Evolutionary conservation across 176 grass and related monocot species (phyloP), one percentile per base, ranked within the genome.

Genomic region (Elaeis guineensis): DNA sequence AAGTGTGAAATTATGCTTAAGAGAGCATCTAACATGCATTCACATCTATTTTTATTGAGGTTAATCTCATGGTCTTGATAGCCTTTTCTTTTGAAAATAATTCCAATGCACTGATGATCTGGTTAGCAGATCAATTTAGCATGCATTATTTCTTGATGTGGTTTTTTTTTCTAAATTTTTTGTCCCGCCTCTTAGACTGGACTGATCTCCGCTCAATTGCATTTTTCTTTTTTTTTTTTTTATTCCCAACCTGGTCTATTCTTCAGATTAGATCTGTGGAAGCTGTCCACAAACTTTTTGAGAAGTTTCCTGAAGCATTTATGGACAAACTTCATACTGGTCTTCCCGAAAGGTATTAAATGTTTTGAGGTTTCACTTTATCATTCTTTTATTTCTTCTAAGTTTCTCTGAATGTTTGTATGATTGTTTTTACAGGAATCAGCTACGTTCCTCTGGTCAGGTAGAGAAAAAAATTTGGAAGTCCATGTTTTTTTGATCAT

Each of bases 221-320:
- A 44, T 44, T 44, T 12, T 44, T 44, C 9, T 35, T 9, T 35
- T 35, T 35, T 9, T 69, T 69, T 23, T 65, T 22, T 64, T 62
- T 6, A 51, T 50, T 74, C 49, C 28, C 67, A 21, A 50, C 54
- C 44, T 55, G 8, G 22, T n/a, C 58, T 59, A 29, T 4, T 80
- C 72, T 73, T 70, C 75, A 95, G 86, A 90, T 95, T 69, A 86
- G 77, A 18, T 86, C 86, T 65, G 80, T 95, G 30, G 86, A 95
- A 77, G 80, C 74, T 50, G 79, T 95, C 44, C 86, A 95, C 58
- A 79, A 62, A 76, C 84, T 86, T 30, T 95, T 95, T 62, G 90
- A 90, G 79, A 95, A 77, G 72, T 95, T 95, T 60, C 86, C 90
- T 79, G 74, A 52, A 86, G 86, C 75, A 81, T 95, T 95, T 77